Base-by-base conservation (phyloP, 371 early-diverging fungal species). In the Dichotomocladium elegans region DNA sequence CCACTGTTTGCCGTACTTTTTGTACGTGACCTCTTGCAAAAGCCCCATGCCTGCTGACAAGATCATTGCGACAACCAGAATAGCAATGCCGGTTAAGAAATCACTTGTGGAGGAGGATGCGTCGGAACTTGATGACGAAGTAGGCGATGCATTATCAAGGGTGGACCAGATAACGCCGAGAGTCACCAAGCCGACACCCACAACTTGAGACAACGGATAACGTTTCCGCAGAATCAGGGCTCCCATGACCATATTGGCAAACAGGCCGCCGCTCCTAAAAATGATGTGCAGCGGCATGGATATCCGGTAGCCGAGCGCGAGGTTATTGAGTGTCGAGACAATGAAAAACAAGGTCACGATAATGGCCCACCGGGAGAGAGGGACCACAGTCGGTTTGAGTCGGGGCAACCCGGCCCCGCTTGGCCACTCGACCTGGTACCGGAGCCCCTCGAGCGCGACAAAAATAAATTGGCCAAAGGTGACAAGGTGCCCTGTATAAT, bases 211-310 rank as follows among this genome's bases (percentile, higher is more conserved):
- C 2, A 27, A 35, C 4, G 60, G 57, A 47, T 67, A 67, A 37
- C 84, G 74, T 60, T 89, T 91, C 24, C 74, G 69, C 57, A 89
- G 64, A 24, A 90, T 49, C 10, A 88, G n/a, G 59, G 77, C 81
- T 7, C 93, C 93, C 56, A 92, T 67, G 5, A 83, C 60, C 94
- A 95, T 92, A 59, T 88, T 92, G 26, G 91, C 81, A 57, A 92
- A 79, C 40, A 95, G 69, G 19, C 90, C 86, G 26, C 88, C 89
- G 7, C 89, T 88, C 41, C 93, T 76, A 57, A 95, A 95, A 46
- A 95, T 87, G 47, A 95, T 95, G 59, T 95, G 95, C 44, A 95
- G 60, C 4, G 93, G 93, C 34, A 95, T 82, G 6, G 92, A 83
- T 31, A 95, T 90, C 41, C 76, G 73, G 58, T 81, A 93, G 4